Percentiles rank a stretch among this genome's conserved stretches.
phyloP scores from a whole-genome alignment of 257 asterid species.

The Salvia hispanica region DNA sequence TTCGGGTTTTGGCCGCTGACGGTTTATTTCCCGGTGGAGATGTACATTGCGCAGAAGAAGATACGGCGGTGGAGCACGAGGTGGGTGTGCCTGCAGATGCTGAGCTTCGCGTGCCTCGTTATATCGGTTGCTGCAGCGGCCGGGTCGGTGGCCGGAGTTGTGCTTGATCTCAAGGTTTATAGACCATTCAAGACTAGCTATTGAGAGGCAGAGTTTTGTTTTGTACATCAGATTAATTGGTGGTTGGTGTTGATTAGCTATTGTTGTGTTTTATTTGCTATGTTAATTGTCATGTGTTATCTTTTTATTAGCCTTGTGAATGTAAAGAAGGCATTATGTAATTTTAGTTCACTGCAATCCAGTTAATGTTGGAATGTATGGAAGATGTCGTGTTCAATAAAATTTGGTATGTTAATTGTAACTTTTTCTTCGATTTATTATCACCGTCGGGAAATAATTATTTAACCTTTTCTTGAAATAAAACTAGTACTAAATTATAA shows the following conservation, averaged over 20 bases:
- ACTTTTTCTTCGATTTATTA: too few species aligned
- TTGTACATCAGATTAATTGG: constrained; percentile 31
- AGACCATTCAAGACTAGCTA: constrained; percentile 56
- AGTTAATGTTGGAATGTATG: neutral
- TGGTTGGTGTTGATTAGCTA: constrained; percentile 20
- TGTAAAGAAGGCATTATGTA: constrained; percentile 35
- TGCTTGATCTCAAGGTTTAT: constrained; percentile 56
- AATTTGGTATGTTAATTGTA: too few species aligned
- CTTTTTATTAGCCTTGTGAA: constrained; percentile 31
- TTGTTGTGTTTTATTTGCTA: constrained; percentile 4
- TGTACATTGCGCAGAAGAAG: constrained; percentile 58
- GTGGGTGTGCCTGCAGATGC: constrained; percentile 49
- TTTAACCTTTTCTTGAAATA: too few species aligned
- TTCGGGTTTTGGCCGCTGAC: constrained; percentile 63
- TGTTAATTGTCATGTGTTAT: neutral
- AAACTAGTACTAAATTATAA: too few species aligned
- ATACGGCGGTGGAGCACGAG: constrained; percentile 46
- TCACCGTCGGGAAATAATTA: too few species aligned
- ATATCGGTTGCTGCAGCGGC: constrained; percentile 54
- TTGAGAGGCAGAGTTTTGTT: constrained; percentile 12
- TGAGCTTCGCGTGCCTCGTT: constrained; percentile 43
- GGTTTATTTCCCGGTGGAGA: constrained; percentile 58
- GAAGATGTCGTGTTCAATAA: too few species aligned
- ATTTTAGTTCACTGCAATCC: constrained; percentile 9
- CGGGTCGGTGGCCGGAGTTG: constrained; percentile 56